Evolutionary conservation across 2,329 filamentous ascomycete genomes (phyloP).

Genomic region (Colletotrichum sp.): DNA sequence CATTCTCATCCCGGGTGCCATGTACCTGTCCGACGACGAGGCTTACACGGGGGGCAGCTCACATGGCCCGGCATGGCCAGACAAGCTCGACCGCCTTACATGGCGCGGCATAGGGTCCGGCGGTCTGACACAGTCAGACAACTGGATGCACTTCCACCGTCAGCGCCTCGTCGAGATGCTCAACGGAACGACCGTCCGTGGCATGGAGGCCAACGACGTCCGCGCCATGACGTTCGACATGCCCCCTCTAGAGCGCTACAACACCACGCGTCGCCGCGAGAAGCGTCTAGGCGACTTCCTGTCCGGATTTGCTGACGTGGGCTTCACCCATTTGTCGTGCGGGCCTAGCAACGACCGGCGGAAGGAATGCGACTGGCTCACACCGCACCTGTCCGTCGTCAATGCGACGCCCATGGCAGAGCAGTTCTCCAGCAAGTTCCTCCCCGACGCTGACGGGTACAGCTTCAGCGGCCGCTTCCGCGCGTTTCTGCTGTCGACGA

Average conservation of each 20-base stretch:
- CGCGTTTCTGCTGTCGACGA: constrained; percentile 67
- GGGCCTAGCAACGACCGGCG: constrained; percentile 17
- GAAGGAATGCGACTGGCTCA: constrained; percentile 43
- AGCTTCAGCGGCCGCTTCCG: constrained; percentile 68
- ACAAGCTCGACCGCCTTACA: constrained; percentile 60
- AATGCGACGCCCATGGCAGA: constrained; percentile 46
- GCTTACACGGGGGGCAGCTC: constrained; percentile 62
- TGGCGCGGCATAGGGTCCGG: constrained; percentile 73
- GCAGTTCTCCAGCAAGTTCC: constrained; percentile 65
- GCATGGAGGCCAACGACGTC: constrained; percentile 46
- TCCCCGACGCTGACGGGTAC: constrained; percentile 73
- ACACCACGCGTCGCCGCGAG: constrained; percentile 39
- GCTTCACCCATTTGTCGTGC: constrained; percentile 50
- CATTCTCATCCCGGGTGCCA: constrained; percentile 68
- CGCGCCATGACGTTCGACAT: constrained; percentile 55
- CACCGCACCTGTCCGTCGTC: constrained; percentile 37
- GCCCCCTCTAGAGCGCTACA: constrained; percentile 47
- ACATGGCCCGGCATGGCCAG: constrained; percentile 62
- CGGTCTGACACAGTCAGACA: constrained; percentile 55
- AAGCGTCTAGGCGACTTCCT: constrained; percentile 47
- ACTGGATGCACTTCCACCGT: constrained; percentile 74
- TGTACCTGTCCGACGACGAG: constrained; percentile 65
- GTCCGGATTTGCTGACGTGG: constrained; percentile 42
- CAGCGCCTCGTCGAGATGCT: constrained; percentile 74
- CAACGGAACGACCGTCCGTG: constrained; percentile 63